Evolutionary conservation across 2,329 filamentous ascomycete species (phyloP), one percentile per base, ranked within the genome.

Genomic region (Xylaria sp.): DNA sequence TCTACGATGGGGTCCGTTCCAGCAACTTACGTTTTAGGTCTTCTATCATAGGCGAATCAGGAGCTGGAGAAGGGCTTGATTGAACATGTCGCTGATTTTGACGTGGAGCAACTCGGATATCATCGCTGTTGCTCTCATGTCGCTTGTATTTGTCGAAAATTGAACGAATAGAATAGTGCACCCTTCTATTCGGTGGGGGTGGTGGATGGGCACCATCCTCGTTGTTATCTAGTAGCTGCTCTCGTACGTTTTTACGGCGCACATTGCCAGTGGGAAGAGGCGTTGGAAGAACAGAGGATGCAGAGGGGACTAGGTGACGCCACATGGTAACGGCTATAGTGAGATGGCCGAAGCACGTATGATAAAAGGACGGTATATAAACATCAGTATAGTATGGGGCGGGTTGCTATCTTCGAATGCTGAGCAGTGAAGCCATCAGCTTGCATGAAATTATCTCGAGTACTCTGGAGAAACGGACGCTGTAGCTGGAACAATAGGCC

Each of bases 61-160:
- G 69, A 25, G 64, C 34, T 46, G 74, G 45, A 43, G 71, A 64
- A 60, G 72, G 43, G n/a, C 60, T 68, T 36, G 53, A 8, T 43
- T 28, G 60, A 13, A 23, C 53, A 36, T 41, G 45, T n/a, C 39
- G 57, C 8, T 57, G 57, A 25, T n/a, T 43, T n/a, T 50, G 62
- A 39, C 58, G 36, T n/a, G 43, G 70, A 32, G 60, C 50, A n/a
- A 48, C 28, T 15, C 48, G 32, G 34, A 50, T 32, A 28, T 66
- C 58, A 18, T 72, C 62, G 15, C 66, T 57, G 25, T 70, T 67
- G 15, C 2, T 57, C 23, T 41, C 60, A 46, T 9, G 41, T 50
- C 23, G 61, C 55, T 68, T 72, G 52, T 70, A 69, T 20, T 62
- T 73, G 34, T 74, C 67, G 32, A 76, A 74, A 28, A 74, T 48